These are phyloP conservation scores for Fusarium sp. DNA, from an alignment of 2,329 filamentous ascomycete genomes.

Conservation along the genomic window DNA sequence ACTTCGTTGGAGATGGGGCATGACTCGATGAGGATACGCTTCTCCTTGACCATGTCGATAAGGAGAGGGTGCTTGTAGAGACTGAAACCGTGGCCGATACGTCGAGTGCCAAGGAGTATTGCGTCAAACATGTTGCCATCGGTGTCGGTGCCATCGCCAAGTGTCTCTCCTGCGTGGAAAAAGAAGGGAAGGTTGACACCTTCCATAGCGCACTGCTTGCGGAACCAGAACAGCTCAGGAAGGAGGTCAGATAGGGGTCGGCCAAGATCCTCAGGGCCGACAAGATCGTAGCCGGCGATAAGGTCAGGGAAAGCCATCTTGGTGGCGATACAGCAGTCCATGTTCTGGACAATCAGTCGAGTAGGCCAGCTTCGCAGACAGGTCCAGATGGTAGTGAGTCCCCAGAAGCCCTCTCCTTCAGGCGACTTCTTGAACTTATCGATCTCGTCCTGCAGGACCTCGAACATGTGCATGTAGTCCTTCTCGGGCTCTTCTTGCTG, in stretches of 20 bases:
- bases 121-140: slow-evolving; percentile 91
- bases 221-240: slow-evolving; percentile 93
- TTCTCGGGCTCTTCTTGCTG: slow-evolving; percentile 74
- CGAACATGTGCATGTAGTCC: slow-evolving; percentile 77
- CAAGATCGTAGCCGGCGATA: slow-evolving; percentile 88
- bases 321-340: slow-evolving; percentile 87
- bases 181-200: slow-evolving; percentile 90
- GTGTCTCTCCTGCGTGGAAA: slow-evolving; percentile 92
- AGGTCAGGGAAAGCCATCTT: slow-evolving; percentile 84
- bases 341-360: slow-evolving; percentile 77
- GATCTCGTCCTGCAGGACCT: slow-evolving; percentile 82
- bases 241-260: slow-evolving; percentile 81
- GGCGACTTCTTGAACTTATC: slow-evolving; percentile 78
- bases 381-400: slow-evolving; percentile 87
- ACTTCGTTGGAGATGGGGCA: slow-evolving; percentile 95
- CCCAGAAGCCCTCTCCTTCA: slow-evolving; percentile 84
- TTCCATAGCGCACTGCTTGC: slow-evolving; percentile 82
- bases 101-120: slow-evolving; percentile 84
- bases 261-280: slow-evolving; percentile 87
- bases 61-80: slow-evolving; percentile 93
- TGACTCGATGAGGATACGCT: slow-evolving; percentile 87
- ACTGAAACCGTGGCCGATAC: slow-evolving; percentile 91
- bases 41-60: slow-evolving; percentile 88
- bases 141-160: slow-evolving; percentile 78
- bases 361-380: slow-evolving; percentile 74